These are phyloP conservation scores for Bothriochloa decipiens DNA, from an alignment of 176 grass and related monocot genomes.

Conservation along the genomic window DNA sequence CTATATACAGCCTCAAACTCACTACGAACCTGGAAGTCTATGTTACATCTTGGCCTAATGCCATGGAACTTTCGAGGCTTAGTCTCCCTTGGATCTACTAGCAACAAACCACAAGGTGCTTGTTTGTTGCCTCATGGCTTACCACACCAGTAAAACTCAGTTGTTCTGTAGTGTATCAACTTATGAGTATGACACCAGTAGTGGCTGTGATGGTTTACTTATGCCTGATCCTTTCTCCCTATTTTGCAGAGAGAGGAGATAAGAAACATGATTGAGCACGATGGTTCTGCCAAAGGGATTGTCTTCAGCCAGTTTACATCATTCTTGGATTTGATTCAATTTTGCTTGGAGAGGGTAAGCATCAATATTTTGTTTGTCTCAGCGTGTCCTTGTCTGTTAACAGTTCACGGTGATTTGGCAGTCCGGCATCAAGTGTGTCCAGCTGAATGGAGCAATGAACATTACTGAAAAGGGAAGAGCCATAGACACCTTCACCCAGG, in stretches of 20 bases:
- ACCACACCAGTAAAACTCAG: not conserved
- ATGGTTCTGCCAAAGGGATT: constrained; percentile 96
- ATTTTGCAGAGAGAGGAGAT: constrained; percentile 75
- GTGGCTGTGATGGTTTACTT: not conserved
- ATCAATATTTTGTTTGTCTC: not conserved
- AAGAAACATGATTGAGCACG: constrained; percentile 86
- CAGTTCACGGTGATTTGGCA: constrained; percentile 45
- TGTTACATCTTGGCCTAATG: not conserved
- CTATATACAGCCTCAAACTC: not conserved
- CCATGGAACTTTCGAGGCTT: not conserved
- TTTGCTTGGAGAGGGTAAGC: constrained; percentile 68
- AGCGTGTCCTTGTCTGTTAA: not conserved
- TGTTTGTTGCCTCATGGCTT: not conserved
- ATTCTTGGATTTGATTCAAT: constrained; percentile 92
- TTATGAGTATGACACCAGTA: constrained; percentile 2
- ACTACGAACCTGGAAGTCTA: not conserved
- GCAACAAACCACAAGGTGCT: not conserved
- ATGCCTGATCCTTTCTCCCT: not conserved
- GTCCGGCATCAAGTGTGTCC: constrained; percentile 84
- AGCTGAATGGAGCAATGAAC: constrained; percentile 83
- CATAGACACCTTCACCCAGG: constrained; percentile 77
- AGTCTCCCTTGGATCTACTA: not conserved
- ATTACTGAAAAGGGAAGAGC: constrained; percentile 83
- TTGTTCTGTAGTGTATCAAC: not conserved
- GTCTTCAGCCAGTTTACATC: constrained; percentile 97